Conservation (phyloP, 805 yeast genomes). For the Yamadazyma ubonensis region DNA sequence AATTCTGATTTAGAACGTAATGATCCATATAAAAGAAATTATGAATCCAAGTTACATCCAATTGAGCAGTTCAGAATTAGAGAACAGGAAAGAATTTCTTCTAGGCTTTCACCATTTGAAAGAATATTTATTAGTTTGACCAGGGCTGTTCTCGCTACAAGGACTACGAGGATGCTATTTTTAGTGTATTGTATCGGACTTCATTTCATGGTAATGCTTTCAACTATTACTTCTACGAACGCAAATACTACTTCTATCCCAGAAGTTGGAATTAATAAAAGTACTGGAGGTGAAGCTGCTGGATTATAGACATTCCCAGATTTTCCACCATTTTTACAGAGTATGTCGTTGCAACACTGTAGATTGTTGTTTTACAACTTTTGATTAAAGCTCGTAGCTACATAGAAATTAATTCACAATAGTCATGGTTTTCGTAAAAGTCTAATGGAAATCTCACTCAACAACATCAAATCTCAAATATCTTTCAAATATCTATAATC, state of each 20-base stretch:
- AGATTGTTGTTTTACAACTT: too few species aligned
- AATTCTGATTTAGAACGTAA: slow-evolving; percentile 53
- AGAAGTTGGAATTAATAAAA: slow-evolving; percentile 40
- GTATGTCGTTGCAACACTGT: too few species aligned
- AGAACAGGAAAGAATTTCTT: slow-evolving; percentile 72
- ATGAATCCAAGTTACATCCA: slow-evolving; percentile 80
- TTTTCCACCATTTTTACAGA: too few species aligned
- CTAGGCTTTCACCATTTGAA: slow-evolving; percentile 74
- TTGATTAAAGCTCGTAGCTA: too few species aligned
- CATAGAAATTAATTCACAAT: too few species aligned
- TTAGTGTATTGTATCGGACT: slow-evolving; percentile 70
- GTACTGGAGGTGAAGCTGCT: slow-evolving; percentile 37
- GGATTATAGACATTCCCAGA: too few species aligned
- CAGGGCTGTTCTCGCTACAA: slow-evolving; percentile 70
- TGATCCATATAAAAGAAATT: slow-evolving; percentile 55
- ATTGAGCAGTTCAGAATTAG: slow-evolving; percentile 75
- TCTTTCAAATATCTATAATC: too few species aligned
- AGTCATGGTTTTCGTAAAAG: too few species aligned
- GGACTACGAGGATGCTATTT: slow-evolving; percentile 69
- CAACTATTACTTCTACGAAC: slow-evolving; percentile 55
- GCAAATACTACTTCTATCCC: slow-evolving; percentile 46
- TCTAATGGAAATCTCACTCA: too few species aligned
- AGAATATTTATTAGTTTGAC: slow-evolving; percentile 72
- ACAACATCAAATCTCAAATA: too few species aligned
- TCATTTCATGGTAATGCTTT: slow-evolving; percentile 69